Evolutionary conservation across 139 green algal genomes (phyloP), one percentile per base, ranked within the genome.

Genomic region (Chlorokybus atmophyticus): DNA sequence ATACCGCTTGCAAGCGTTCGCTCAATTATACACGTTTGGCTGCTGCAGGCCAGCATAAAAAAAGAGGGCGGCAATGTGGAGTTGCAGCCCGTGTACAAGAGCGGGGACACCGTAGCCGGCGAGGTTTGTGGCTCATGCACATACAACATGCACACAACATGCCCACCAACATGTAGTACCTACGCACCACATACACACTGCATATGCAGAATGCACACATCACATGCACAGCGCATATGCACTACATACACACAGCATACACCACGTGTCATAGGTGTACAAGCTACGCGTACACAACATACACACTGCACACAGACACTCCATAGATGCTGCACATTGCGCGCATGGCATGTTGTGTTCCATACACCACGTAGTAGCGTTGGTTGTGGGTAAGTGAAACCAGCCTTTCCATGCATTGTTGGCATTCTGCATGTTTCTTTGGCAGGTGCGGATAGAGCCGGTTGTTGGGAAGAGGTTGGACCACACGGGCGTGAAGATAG

Each of bases 401-500:
- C 38, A 44, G 14, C 14, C 17, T 17, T 44, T 44, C 14, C 14
- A 17, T 44, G 17, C 38, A 44, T 44, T 44, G 38, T 17, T 44
- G 14, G 38, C 14, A 17, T 44, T 44, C 38, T 44, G 17, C 14
- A 23, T 17, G 38, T 44, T 44, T 17, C 38, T 17, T 17, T 17
- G 14, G 14, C 17, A 67, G 55, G 62, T 70, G 30, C 32, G 40
- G 21, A 70, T 70, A 38, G 62, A 70, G 29, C 62, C 62, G 6
- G 24, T 68, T 25, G 26, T 55, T 5, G 62, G 62, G 5, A 70
- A 70, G 40, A 87, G 85, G 51, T 56, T 95, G 4, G 92, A 99
- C 35, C 92, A 99, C 66, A 64, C 72, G 30, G 91, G 92, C 40
- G 86, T 99, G 50, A 85, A 82, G 3, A 84, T 97, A 25, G 90